These are phyloP conservation scores for Petunia axillaris DNA, from an alignment of 257 asterid genomes.

Conservation along the genomic window DNA sequence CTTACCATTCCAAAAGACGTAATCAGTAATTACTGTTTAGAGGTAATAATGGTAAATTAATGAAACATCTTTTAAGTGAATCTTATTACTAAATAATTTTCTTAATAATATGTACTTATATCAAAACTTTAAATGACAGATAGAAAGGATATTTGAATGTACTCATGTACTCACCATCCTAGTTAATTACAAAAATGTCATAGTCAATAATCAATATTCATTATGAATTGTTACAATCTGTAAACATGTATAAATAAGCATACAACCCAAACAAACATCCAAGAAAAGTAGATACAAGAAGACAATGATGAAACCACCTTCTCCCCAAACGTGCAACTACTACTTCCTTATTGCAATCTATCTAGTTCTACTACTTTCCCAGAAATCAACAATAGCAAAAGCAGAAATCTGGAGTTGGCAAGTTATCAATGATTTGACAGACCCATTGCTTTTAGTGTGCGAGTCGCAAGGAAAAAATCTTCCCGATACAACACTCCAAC, in stretches of 20 bases:
- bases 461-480: slow-evolving; percentile 7
- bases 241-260: neutral
- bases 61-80: too few relatives aligned
- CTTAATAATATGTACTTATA: too few relatives aligned
- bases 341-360: neutral
- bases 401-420: slow-evolving; percentile 24
- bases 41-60: too few relatives aligned
- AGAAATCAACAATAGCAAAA: slow-evolving; percentile 12
- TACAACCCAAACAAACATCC: neutral
- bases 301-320: neutral
- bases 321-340: neutral
- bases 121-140: too few relatives aligned
- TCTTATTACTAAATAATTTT: too few relatives aligned
- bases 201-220: too few relatives aligned
- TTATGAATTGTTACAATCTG: too few relatives aligned
- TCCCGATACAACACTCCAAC: neutral
- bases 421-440: slow-evolving; percentile 13
- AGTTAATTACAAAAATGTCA: neutral
- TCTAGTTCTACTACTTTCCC: neutral
- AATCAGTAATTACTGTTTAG: too few relatives aligned
- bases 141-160: too few relatives aligned
- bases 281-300: neutral
- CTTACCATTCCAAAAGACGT: too few relatives aligned
- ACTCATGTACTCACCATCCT: too few relatives aligned
- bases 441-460: neutral